A percentile compares a stretch with the other conserved stretches of the same genome.
phyloP scores from a whole-genome alignment of 2,329 filamentous ascomycete genomes.

The Lecanoromycetidae sp. region DNA sequence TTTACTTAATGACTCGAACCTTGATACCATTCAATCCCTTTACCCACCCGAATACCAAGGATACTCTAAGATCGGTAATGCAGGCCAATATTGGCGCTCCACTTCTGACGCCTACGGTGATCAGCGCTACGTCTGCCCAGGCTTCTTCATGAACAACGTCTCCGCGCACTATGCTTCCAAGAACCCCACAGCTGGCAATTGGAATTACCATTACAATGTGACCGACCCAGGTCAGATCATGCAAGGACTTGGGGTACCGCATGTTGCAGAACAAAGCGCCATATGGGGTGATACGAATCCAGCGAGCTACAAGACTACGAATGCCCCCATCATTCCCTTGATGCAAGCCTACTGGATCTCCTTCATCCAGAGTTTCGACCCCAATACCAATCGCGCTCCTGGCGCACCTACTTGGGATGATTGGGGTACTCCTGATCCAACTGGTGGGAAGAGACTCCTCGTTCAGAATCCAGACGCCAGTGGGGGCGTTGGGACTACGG shows the following conservation, averaged over 20 bases:
- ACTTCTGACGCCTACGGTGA: conserved; percentile 50
- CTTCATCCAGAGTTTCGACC: conserved; percentile 55
- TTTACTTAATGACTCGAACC: conserved; percentile 38
- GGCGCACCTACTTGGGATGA: conserved; percentile 42
- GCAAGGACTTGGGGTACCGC: conserved; percentile 50
- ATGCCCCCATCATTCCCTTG: conserved; percentile 49
- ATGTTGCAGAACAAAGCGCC: conserved; percentile 54
- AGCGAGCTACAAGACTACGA: conserved; percentile 41
- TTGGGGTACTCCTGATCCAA: conserved; percentile 23
- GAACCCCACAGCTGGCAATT: conserved; percentile 27
- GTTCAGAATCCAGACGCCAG: background rate
- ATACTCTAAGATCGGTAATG: conserved; percentile 16
- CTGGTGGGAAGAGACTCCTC: background rate
- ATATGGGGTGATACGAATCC: conserved; percentile 54
- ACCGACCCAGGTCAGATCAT: conserved; percentile 38
- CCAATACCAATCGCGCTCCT: conserved; percentile 43
- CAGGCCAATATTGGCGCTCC: conserved; percentile 47
- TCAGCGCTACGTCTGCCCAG: conserved; percentile 53
- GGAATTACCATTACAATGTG: conserved; percentile 61
- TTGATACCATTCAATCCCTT: conserved; percentile 40
- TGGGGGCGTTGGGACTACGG: conserved; percentile 26
- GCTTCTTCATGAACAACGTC: conserved; percentile 39
- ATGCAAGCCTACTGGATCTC: conserved; percentile 63
- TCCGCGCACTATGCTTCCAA: conserved; percentile 24
- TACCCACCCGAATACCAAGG: conserved; percentile 35